Base-by-base conservation (phyloP, 225 moss, liverwort and hornwort genomes). In the Bryoerythrophyllum caledonicum region DNA sequence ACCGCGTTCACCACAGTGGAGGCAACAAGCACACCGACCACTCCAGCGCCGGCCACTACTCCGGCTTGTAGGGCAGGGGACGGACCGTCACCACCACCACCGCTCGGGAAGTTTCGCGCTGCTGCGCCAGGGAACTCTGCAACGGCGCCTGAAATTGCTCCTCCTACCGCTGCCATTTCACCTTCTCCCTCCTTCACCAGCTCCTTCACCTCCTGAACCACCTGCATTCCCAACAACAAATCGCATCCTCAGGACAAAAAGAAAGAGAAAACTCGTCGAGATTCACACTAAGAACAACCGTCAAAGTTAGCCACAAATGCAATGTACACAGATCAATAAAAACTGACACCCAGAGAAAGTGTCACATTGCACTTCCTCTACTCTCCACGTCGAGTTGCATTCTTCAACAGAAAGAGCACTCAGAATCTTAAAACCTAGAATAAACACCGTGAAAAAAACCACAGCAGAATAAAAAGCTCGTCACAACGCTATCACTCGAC, bases 1-100 rank as follows among this genome's bases (percentile, higher is more conserved):
- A 96, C 88, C 46, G 92, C 84, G 79, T 86, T 93, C 71, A 96
- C 96, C 49, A 90, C 87, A 61, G 82, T 78, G 32, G 93, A 86
- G 56, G 96, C 96, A 65, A 92, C 68, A 34, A 94, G 82, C 65
- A 96, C 96, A 74, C 92, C 94, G 7, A 96, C 85, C 77, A 88
- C 65, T 69, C 93, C 96, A 14, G 89, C 96, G 44, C 92, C 96
- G 16, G 80, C 83, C 23, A 96, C 96, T 38, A 79, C 72, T 62
- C 89, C 94, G 20, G 96, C 96, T 79, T 96, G 94, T 67, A 88
- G 24, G 16, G 82, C 72, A 21, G 96, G 94, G 65, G 96, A 87
- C 35, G 89, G 23, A 51, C 83, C 74, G 23, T 28, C 84, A 23
- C 73, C 86, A 55, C 73, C 86, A 55, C 77, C 63, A 65, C 23